Evolutionary conservation across 2,329 filamentous ascomycete genomes (phyloP).

Genomic region (Cladorrhinum sp.): DNA sequence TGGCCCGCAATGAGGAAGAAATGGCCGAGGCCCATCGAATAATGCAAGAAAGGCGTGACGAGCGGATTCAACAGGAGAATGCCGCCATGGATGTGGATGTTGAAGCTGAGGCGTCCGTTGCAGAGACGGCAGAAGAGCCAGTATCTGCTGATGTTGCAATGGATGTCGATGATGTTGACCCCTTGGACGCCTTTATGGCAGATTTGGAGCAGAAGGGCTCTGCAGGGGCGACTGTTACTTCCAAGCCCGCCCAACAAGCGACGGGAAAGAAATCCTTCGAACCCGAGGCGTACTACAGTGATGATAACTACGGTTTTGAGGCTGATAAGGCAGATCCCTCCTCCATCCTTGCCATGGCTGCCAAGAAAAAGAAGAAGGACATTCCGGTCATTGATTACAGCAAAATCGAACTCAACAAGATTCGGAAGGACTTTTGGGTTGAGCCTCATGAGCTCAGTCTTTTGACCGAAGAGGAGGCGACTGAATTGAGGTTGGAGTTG

Average conservation of each 20-base stretch:
- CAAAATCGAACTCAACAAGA: slow-evolving; percentile 79
- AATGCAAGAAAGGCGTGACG: slow-evolving; percentile 79
- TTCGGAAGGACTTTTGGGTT: slow-evolving; percentile 93
- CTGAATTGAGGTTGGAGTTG: slow-evolving; percentile 77
- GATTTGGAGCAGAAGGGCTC: slow-evolving; percentile 57
- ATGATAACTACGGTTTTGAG: slow-evolving; percentile 67
- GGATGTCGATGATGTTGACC: slow-evolving; percentile 70
- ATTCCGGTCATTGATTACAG: slow-evolving; percentile 83
- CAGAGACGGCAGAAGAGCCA: slow-evolving; percentile 25
- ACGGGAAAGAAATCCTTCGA: slow-evolving; percentile 56
- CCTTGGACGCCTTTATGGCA: slow-evolving; percentile 96
- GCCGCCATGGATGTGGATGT: slow-evolving; percentile 46
- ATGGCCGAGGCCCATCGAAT: slow-evolving; percentile 80
- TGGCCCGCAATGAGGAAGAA: slow-evolving; percentile 82
- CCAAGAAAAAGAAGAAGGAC: slow-evolving; percentile 87
- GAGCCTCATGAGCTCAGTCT: slow-evolving; percentile 80
- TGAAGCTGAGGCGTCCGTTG: slow-evolving; percentile 32
- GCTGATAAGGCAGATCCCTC: slow-evolving; percentile 46
- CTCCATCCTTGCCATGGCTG: slow-evolving; percentile 51
- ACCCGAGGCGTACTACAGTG: slow-evolving; percentile 83
- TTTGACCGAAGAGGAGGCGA: slow-evolving; percentile 81
- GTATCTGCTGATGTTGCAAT: slow-evolving; percentile 41
- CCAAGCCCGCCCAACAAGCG: slow-evolving; percentile 33
- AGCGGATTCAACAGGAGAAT: slow-evolving; percentile 53
- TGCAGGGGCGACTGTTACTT: slow-evolving; percentile 18